Conservation (phyloP, 2,329 filamentous ascomycete species). For the Colletotrichum horii region DNA sequence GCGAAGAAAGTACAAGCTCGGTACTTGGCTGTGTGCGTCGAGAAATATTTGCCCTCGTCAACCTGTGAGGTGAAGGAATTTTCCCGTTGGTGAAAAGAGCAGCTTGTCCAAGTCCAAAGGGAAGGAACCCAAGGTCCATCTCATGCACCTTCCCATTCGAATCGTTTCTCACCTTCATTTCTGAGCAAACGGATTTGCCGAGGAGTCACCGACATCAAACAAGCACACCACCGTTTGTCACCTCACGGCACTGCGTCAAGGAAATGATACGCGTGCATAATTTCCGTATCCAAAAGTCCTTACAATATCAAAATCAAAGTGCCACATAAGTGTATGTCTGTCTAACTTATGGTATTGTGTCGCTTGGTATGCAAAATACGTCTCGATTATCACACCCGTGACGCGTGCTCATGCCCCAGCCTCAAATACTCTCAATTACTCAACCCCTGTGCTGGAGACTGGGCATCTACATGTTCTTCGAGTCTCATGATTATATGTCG, state of each 20-base stretch:
- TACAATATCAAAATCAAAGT: accelerated
- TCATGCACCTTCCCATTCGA: background rate
- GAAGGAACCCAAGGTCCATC: background rate
- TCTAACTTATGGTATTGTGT: background rate
- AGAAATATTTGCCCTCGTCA: background rate
- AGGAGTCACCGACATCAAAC: background rate
- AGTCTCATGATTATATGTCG: background rate
- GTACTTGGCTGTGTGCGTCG: background rate
- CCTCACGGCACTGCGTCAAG: background rate
- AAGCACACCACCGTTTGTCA: background rate
- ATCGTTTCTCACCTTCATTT: background rate
- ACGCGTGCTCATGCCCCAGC: background rate
- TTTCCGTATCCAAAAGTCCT: background rate
- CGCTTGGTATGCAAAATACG: background rate
- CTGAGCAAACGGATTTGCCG: background rate
- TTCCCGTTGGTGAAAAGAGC: background rate
- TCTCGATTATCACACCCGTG: background rate
- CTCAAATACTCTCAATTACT: background rate
- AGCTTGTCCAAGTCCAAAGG: background rate
- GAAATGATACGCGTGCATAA: background rate
- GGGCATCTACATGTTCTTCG: background rate
- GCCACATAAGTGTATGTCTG: background rate
- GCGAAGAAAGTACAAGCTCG: background rate
- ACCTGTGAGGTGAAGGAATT: background rate
- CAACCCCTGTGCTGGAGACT: background rate